Evolutionary conservation across 164 flowering plant species (phyloP).

Genomic region (Paratinospora sagittata): DNA sequence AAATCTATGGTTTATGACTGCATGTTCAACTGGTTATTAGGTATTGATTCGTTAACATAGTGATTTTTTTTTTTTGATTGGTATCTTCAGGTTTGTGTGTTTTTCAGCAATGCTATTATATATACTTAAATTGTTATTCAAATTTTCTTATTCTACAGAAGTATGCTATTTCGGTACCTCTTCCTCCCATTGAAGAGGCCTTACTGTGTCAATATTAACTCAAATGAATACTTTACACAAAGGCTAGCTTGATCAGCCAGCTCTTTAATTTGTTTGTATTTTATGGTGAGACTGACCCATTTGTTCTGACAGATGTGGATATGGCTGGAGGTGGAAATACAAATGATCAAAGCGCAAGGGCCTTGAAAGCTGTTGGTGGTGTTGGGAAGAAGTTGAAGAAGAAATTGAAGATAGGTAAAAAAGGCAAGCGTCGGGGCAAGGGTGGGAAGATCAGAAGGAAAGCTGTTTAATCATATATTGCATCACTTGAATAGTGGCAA

Average conservation of each 20-base stretch:
- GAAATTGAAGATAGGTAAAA: conserved; percentile 28
- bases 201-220: background rate
- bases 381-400: conserved; percentile 39
- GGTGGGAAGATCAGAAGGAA: conserved; percentile 32
- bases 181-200: background rate
- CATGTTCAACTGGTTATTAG: no score
- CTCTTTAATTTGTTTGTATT: background rate
- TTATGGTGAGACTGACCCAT: no score
- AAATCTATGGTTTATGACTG: no score
- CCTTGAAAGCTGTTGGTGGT: conserved; percentile 30
- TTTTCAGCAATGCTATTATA: no score
- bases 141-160: background rate
- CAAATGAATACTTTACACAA: no score
- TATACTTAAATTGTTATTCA: no score
- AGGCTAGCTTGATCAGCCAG: background rate
- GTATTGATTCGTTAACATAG: no score
- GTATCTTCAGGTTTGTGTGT: no score
- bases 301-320: conserved; percentile 30
- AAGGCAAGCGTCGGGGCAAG: conserved; percentile 26
- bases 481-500: background rate
- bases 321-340: conserved; percentile 23
- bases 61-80: no score
- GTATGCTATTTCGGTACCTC: background rate
- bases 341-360: conserved; percentile 7
- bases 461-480: conserved; percentile 12